Base-by-base conservation (phyloP, 139 green algal genomes). In the Micractinium conductrix region DNA sequence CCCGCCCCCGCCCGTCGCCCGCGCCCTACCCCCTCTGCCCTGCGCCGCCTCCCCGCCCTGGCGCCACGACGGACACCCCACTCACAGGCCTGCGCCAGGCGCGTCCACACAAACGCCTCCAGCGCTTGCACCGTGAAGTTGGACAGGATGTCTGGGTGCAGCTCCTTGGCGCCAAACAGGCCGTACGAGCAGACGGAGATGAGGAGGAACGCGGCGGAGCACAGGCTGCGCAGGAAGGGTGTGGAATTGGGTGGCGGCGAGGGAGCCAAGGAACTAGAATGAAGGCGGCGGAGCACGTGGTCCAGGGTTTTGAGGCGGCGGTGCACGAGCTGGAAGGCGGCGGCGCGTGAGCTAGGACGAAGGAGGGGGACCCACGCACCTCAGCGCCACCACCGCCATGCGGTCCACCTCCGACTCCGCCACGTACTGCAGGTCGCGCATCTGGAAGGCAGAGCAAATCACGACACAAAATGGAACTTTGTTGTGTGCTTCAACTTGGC, bases 151-250 rank as follows among this genome's bases (percentile, higher is more conserved):
- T 88, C 75, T 22, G 84, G 35, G 26, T 67, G 10, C 4, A 88
- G 10, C 10, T 42, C 22, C 30, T 65, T 67, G 50, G 40, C 30
- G 38, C 84, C 76, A 48, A 88, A 88, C 1, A 88, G 24, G 37
- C 76, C 84, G 72, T 65, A 85, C 37, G 74, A 88, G 74, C 60
- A 88, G 45, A 88, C 60, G 5, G 79, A 78, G 72, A 88, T 88
- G 79, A 86, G 21, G 8, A 86, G 81, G 72, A 81, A 81, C 58
- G 81, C 62, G 7, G n/a, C 44, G 21, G n/a, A n/a, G n/a, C 16
- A 48, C 22, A 74, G n/a, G 68, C 68, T 74, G 68, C 68, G 22
- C 35, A 17, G 65, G 33, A 33, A 2, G 35, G 37, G 67, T 22
- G n/a, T 30, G 63, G 4, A 30, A 10, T 37, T 10, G 60, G 60